Base-by-base conservation (phyloP, 2,329 filamentous ascomycete genomes). In the Biscogniauxia mediterranea region DNA sequence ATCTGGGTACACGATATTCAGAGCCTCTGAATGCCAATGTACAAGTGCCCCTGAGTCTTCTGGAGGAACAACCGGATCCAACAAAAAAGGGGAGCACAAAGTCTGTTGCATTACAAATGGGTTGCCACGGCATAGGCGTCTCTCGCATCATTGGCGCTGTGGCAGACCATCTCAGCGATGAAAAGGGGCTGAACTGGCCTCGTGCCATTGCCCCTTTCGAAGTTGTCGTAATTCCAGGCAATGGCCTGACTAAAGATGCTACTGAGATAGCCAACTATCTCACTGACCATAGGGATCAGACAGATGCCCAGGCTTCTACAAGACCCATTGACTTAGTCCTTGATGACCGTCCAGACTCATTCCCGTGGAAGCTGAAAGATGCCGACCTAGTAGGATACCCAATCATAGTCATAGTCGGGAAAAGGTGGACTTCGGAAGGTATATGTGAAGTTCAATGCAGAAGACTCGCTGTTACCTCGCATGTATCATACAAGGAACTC, bases 61-160 rank as follows among this genome's bases (percentile, higher is more conserved):
- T 63, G 63, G 62, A 64, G 49, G 25, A 52, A 53, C 65, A 56
- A 53, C 61, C 21, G 15, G 25, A 54, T n/a, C 51, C 63, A 3
- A 64, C 73, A n/a, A 66, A 42, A 1, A 32, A 57, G 23, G 58
- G 61, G 15, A 68, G 71, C 17, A 64, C 70, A 53, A 68, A 66
- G n/a, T 71, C 66, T 25, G 80, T 86, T 0, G 81, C 87, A 0
- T 83, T 97, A 70, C 87, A 96, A 66, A 99, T 99, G 95, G 95
- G 95, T 59, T 99, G 95, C 74, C 92, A 97, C 72, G 95, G 95
- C 0, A 96, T 99, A 63, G 95, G 95, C 1, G 87, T 99, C 19
- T 96, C 93, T 5, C 89, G 95, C 52, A 88, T 99, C 69, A 89
- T 99, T 63, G 93, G 89, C 8, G 92, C 95, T 1, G 86, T 95